phyloP scores from a whole-genome alignment of 1,284 basidiomycete genomes.

The Trametes sp. region DNA sequence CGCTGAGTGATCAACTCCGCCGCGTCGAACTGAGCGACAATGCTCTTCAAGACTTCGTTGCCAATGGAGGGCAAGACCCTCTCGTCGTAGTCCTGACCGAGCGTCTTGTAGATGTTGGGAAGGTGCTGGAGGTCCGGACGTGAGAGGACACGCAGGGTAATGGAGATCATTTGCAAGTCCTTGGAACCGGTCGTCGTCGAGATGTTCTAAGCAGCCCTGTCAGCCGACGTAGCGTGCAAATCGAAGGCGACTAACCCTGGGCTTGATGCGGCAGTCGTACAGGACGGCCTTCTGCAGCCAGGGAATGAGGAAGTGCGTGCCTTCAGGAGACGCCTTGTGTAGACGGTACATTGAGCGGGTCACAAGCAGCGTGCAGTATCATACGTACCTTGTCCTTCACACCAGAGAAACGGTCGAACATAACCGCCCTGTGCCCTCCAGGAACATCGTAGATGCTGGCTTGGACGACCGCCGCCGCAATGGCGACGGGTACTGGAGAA shows the following conservation, averaged over 20 bases:
- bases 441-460: slow-evolving; percentile 93
- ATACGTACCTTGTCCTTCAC: slow-evolving; percentile 77
- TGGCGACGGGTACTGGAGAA: slow-evolving; percentile 73
- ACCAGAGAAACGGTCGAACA: slow-evolving; percentile 98
- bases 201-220: slow-evolving; percentile 74
- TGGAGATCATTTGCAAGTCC: slow-evolving; percentile 97
- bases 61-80: slow-evolving; percentile 93
- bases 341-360: no score
- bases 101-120: slow-evolving; percentile 92
- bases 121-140: slow-evolving; percentile 91
- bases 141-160: slow-evolving; percentile 96
- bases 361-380: not conserved
- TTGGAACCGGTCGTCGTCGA: slow-evolving; percentile 97
- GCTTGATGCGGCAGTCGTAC: slow-evolving; percentile 98
- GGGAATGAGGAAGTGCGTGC: slow-evolving; percentile 97
- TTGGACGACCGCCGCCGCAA: slow-evolving; percentile 73
- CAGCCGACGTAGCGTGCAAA: not conserved
- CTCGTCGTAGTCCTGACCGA: slow-evolving; percentile 98
- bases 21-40: slow-evolving; percentile 98
- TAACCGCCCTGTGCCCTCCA: slow-evolving; percentile 94
- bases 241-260: slow-evolving; percentile 65
- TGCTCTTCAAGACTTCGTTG: slow-evolving; percentile 97
- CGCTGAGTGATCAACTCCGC: slow-evolving; percentile 94
- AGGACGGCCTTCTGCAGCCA: slow-evolving; percentile 96
- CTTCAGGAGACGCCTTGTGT: slow-evolving; percentile 79